Evolutionary conservation across 257 asterid species (phyloP).

Genomic region (Cordia subcordata): DNA sequence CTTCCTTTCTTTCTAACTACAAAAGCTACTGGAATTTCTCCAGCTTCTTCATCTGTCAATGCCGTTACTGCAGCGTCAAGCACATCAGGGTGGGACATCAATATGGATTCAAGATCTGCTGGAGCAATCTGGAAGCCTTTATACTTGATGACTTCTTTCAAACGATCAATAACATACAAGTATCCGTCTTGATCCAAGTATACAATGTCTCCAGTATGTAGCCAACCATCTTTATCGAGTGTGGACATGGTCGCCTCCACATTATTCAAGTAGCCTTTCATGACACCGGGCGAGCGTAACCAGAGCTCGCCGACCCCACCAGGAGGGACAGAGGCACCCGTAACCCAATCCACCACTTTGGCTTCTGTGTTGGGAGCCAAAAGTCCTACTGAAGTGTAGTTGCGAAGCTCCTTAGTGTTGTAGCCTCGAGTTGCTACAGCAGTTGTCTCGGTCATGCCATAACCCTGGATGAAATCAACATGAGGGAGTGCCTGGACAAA

Average conservation of each 20-base stretch:
- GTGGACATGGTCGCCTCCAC: constrained; percentile 36
- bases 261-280: constrained; percentile 74
- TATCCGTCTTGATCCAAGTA: constrained; percentile 63
- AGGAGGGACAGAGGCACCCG: constrained; percentile 45
- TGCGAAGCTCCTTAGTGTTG: constrained; percentile 29
- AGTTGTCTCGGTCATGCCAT: constrained; percentile 76
- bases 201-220: constrained; percentile 73
- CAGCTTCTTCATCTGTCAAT: constrained; percentile 58
- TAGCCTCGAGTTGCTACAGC: constrained; percentile 63
- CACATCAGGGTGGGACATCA: constrained; percentile 50
- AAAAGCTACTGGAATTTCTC: constrained; percentile 72
- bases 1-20: constrained; percentile 46
- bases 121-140: constrained; percentile 81
- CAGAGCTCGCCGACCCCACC: constrained; percentile 66
- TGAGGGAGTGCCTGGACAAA: constrained; percentile 43
- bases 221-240: constrained; percentile 60
- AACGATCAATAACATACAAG: constrained; percentile 51
- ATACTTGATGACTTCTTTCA: constrained; percentile 69
- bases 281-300: constrained; percentile 54
- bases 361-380: constrained; percentile 55
- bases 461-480: constrained; percentile 76
- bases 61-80: constrained; percentile 60
- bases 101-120: constrained; percentile 61
- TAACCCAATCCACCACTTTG: constrained; percentile 57
- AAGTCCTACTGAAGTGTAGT: constrained; percentile 52